Conservation (phyloP, 306 rosid genomes). For the Alnus glutinosa region DNA sequence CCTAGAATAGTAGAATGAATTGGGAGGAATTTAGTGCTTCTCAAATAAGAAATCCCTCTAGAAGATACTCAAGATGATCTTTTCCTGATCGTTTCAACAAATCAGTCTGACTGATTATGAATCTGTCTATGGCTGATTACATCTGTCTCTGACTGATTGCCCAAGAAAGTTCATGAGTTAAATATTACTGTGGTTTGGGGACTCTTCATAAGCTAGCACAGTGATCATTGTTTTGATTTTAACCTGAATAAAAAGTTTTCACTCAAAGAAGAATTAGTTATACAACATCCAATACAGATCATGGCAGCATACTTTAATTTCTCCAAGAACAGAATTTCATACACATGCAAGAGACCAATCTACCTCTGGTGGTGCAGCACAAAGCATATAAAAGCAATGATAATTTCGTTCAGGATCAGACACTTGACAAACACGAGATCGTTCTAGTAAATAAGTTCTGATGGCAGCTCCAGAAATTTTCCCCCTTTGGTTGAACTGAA, state of each 20-base stretch:
- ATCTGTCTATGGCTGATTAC: too few species aligned
- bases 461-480: conserved; percentile 99
- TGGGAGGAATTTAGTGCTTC: too few species aligned
- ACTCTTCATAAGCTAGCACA: neutral
- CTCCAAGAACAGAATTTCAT: neutral
- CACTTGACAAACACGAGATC: conserved; percentile 96
- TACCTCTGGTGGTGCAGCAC: conserved; percentile 91
- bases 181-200: neutral
- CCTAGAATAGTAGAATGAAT: too few species aligned
- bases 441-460: conserved; percentile 87
- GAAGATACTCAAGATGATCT: too few species aligned
- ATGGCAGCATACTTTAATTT: conserved; percentile 5
- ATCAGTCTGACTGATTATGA: too few species aligned
- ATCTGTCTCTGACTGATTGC: too few species aligned
- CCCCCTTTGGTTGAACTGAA: conserved; percentile 77
- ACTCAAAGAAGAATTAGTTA: neutral
- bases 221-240: neutral
- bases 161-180: neutral
- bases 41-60: too few species aligned
- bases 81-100: too few species aligned
- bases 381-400: conserved; percentile 98
- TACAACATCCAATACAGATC: conserved; percentile 4
- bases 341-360: conserved; percentile 6
- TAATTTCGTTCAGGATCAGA: conserved; percentile 98
- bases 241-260: neutral